Base-by-base conservation (phyloP, 768 basidiomycete species). In the Hygrocybe coccinea region DNA sequence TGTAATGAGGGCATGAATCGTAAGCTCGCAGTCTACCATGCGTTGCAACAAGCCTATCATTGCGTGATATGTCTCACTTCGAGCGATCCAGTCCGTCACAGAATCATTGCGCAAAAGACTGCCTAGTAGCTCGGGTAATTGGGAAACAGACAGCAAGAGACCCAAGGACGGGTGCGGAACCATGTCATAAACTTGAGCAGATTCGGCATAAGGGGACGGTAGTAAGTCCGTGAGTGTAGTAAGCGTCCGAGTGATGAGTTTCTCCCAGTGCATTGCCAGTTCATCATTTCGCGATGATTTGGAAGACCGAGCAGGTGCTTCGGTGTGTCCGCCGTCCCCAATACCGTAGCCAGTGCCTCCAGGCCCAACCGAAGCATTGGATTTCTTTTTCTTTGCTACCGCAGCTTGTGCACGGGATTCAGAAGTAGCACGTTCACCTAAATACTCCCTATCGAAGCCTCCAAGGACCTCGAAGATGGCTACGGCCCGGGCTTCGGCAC, bases 51-150 rank as follows among this genome's bases (percentile, higher is more conserved):
- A 65, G 14, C 65, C 68, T 9, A 82, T 64, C 76, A 79, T 77
- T 3, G 76, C 74, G 48, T 79, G 67, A 61, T 82, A 82, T 14
- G 74, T 68, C 22, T 75, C 71, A 52, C 69, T 73, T 15, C 80
- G 74, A 1, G 71, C 61, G 25, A 71, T 74, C 81, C 81, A 82
- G 58, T 82, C 81, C 2, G 69, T 75, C 5, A 82, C 74, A 0
- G 79, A 79, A 64, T 82, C 82, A 61, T 83, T 83, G 12, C 81
- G 70, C n/a, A 82, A 68, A 8, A 82, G 71, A 25, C 60, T 65
- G 2, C 67, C 75, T 21, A 82, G 69, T 6, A 79, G 60, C 21
- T 74, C 74, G 2, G 81, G 76, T 14, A 82, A 59, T 55, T 77
- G 74, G 3, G 80, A 82, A 12, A 76, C 61, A 25, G 69, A 65